These are phyloP conservation scores for Globisporangium spiculum DNA, from an alignment of 352 stramenopile genomes.

Conservation along the genomic window DNA sequence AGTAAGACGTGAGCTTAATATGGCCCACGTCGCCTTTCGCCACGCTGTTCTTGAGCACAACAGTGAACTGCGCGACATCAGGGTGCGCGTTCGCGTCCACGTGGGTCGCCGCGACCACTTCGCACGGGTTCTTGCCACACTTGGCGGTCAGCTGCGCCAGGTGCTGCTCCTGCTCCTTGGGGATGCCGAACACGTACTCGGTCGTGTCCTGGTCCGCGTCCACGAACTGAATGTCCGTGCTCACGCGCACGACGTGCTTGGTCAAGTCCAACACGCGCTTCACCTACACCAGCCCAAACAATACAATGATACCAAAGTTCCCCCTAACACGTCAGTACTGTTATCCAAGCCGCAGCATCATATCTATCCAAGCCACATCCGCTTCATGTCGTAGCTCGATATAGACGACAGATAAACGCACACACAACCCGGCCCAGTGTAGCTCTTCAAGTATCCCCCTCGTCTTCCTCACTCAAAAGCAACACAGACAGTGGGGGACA, in stretches of 20 bases:
- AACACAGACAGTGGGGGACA: not conserved
- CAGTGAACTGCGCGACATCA: slow-evolving; percentile 58
- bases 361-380: not conserved
- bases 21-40: slow-evolving; percentile 40
- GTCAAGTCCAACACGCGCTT: slow-evolving; percentile 82
- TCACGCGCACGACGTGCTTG: slow-evolving; percentile 75
- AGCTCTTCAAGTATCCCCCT: not conserved
- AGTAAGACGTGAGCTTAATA: slow-evolving; percentile 79
- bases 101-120: slow-evolving; percentile 48
- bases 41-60: slow-evolving; percentile 68
- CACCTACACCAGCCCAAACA: slow-evolving; percentile 26
- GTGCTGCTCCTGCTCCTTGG: slow-evolving; percentile 44
- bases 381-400: not conserved
- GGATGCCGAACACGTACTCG: slow-evolving; percentile 67
- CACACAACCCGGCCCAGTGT: not conserved
- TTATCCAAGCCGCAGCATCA: not conserved
- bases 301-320: not conserved
- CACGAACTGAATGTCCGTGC: slow-evolving; percentile 71
- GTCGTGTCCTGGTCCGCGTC: slow-evolving; percentile 50
- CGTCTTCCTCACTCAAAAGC: not conserved
- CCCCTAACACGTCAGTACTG: not conserved
- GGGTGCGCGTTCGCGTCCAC: slow-evolving; percentile 25
- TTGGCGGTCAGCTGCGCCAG: slow-evolving; percentile 67
- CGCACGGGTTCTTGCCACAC: slow-evolving; percentile 66
- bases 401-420: not conserved